These are phyloP conservation scores for Paraurostyla sp. DNA, from an alignment of 73 alveolate genomes.

Conservation along the genomic window DNA sequence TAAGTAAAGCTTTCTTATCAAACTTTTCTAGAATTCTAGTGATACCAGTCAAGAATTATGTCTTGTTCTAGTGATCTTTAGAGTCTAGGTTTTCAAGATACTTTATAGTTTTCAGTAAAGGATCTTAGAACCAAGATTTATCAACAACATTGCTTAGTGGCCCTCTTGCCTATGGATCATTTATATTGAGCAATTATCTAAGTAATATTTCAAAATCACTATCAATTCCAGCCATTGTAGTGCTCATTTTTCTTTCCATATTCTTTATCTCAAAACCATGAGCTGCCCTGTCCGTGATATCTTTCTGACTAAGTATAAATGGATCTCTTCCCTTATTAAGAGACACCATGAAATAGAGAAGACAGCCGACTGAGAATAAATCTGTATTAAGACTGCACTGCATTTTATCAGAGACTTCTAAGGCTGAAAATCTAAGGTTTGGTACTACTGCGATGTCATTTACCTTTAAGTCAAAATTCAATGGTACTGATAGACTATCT, in stretches of 20 bases:
- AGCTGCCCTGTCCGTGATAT: conserved; percentile 59
- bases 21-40: conserved; percentile 84
- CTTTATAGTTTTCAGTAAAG: conserved; percentile 85
- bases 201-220: conserved; percentile 74
- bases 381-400: conserved; percentile 79
- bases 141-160: conserved; percentile 80
- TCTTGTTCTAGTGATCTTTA: conserved; percentile 84
- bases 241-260: conserved; percentile 47
- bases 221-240: conserved; percentile 72
- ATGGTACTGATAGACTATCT: background rate
- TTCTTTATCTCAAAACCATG: conserved; percentile 62
- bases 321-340: conserved; percentile 77
- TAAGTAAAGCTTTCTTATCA: conserved; percentile 82
- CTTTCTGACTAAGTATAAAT: conserved; percentile 45
- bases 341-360: conserved; percentile 78
- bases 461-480: conserved; percentile 29
- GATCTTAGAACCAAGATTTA: conserved; percentile 89
- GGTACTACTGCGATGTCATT: conserved; percentile 81
- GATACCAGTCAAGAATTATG: conserved; percentile 89
- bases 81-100: conserved; percentile 88
- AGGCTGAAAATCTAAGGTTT: conserved; percentile 88
- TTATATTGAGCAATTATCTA: conserved; percentile 69
- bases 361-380: conserved; percentile 85
- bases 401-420: conserved; percentile 80
- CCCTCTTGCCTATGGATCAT: conserved; percentile 78